A percentile compares a stretch with the other conserved stretches of the same genome.
These are phyloP conservation scores for Sporothrix brunneoviolacea DNA, from an alignment of 2,329 filamentous ascomycete species.

Conservation along the genomic window DNA sequence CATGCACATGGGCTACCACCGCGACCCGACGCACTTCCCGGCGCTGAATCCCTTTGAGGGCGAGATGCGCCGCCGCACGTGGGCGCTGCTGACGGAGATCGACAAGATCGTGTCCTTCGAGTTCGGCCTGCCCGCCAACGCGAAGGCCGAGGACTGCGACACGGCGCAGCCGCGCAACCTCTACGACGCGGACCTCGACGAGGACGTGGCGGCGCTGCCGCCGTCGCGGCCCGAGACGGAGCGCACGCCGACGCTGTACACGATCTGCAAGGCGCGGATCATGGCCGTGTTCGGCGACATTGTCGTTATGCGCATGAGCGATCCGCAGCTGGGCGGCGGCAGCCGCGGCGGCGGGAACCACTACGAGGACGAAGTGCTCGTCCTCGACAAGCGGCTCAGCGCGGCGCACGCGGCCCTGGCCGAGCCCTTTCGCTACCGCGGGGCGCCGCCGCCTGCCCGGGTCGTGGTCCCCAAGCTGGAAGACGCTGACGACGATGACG, in stretches of 20 bases:
- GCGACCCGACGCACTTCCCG: constrained; percentile 38
- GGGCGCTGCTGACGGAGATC: constrained; percentile 38
- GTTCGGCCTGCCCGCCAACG: constrained; percentile 45
- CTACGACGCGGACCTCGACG: constrained; percentile 46
- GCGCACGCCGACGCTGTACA: constrained; percentile 29
- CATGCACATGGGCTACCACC: constrained; percentile 38
- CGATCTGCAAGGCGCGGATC: constrained; percentile 18
- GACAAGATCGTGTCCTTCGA: constrained; percentile 46
- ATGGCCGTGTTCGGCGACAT: constrained; percentile 19
- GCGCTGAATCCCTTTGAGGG: constrained; percentile 40
- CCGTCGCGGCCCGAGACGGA: constrained; percentile 35
- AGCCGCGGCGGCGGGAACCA: background rate
- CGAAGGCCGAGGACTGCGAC: constrained; percentile 41
- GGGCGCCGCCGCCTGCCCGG: background rate
- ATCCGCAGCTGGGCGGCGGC: background rate
- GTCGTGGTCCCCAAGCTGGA: too few relatives aligned
- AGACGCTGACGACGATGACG: too few relatives aligned
- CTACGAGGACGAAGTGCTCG: constrained; percentile 15
- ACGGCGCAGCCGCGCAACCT: constrained; percentile 39
- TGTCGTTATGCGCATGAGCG: background rate
- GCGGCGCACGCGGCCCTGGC: constrained; percentile 17
- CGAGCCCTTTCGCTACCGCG: constrained; percentile 6
- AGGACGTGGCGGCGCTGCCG: constrained; percentile 36
- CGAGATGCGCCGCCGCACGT: constrained; percentile 46
- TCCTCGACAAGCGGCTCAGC: constrained; percentile 20